Evolutionary conservation across 352 stramenopile species (phyloP).

Genomic region (Globisporangium viniferum): DNA sequence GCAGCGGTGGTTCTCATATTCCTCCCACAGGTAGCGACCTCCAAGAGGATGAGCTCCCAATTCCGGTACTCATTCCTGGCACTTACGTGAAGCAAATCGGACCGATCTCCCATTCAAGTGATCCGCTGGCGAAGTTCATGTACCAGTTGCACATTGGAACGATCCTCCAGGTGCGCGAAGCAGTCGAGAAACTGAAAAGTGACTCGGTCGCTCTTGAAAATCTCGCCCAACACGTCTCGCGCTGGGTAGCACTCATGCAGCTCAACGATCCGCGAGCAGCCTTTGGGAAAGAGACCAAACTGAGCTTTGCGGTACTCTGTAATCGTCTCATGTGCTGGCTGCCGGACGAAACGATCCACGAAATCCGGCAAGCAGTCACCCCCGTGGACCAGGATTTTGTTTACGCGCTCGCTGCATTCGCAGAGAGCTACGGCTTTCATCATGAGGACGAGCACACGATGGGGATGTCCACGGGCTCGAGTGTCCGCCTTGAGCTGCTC

Average conservation of each 20-base stretch:
- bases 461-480: not conserved
- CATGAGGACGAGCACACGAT: not conserved
- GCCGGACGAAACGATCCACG: slow-evolving; percentile 32
- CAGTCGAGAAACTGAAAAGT: slow-evolving; percentile 28
- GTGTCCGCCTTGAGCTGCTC: slow-evolving; percentile 18
- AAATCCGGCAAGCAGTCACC: slow-evolving; percentile 19
- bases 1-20: not conserved
- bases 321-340: slow-evolving; percentile 47
- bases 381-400: not conserved
- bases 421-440: not conserved
- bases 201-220: slow-evolving; percentile 10
- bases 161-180: slow-evolving; percentile 17
- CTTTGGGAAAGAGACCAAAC: slow-evolving; percentile 38
- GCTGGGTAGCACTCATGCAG: slow-evolving; percentile 38
- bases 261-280: slow-evolving; percentile 14
- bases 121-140: slow-evolving; percentile 29
- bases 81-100: not conserved
- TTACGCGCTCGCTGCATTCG: slow-evolving; percentile 9
- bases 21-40: not conserved
- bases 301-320: slow-evolving; percentile 36
- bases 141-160: slow-evolving; percentile 27
- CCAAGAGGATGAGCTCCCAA: not conserved
- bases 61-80: not conserved
- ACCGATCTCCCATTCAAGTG: slow-evolving; percentile 28
- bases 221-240: slow-evolving; percentile 36